phyloP scores from a whole-genome alignment of 2,329 filamentous ascomycete species.

The Beauveria scarabaeidicola region DNA sequence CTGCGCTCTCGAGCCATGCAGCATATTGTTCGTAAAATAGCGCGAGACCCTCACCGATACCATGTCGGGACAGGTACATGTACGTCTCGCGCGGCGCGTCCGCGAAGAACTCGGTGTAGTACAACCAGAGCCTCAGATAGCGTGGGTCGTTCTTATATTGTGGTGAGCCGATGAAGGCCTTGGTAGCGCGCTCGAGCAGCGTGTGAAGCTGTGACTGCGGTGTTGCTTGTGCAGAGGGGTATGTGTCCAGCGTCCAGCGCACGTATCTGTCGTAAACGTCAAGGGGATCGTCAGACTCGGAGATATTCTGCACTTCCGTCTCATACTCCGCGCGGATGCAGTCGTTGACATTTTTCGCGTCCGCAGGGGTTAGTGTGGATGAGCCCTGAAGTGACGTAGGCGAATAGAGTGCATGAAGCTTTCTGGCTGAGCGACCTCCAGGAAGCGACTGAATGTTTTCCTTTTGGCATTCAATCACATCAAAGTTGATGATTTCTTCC shows the following conservation, averaged over 20 bases:
- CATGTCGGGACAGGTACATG: conserved; percentile 80
- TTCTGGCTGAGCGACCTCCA: conserved; percentile 77
- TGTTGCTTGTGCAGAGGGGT: conserved; percentile 88
- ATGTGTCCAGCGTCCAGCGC: conserved; percentile 91
- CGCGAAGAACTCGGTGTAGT: conserved; percentile 88
- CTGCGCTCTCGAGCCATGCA: conserved; percentile 77
- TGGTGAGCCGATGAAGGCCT: conserved; percentile 70
- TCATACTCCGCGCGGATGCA: conserved; percentile 78
- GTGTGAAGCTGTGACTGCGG: conserved; percentile 82
- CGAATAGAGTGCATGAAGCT: conserved; percentile 75
- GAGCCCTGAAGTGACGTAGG: conserved; percentile 51
- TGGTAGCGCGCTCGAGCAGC: conserved; percentile 87
- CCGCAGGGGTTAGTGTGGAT: conserved; percentile 56
- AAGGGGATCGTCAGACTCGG: conserved; percentile 88
- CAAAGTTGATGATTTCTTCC: conserved; percentile 62
- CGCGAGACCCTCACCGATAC: conserved; percentile 77
- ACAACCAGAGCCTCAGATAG: conserved; percentile 88
- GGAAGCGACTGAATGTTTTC: conserved; percentile 96
- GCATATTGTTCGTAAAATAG: conserved; percentile 97
- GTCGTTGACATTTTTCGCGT: conserved; percentile 70
- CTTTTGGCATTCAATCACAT: conserved; percentile 92
- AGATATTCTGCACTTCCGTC: conserved; percentile 65
- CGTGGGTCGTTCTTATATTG: conserved; percentile 94
- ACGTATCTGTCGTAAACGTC: conserved; percentile 96
- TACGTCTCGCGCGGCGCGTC: conserved; percentile 91